Evolutionary conservation across 495 filamentous ascomycete species (phyloP), one percentile per base, ranked within the genome.

Genomic region (Glarea lozoyensis): DNA sequence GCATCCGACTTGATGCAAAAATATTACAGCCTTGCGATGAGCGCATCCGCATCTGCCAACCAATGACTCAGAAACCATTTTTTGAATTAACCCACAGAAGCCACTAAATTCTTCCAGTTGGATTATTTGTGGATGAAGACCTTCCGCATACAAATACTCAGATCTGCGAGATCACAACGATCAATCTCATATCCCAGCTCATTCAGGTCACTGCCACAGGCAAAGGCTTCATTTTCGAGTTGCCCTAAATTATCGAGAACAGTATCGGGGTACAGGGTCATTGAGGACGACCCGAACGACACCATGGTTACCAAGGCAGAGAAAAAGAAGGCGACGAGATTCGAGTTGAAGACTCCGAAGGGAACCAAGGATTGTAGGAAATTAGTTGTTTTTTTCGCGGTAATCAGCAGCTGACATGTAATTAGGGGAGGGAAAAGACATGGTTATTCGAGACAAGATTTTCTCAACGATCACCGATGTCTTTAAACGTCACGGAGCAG

Each of bases 401-500:
- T 19, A 10, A 13, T 40, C 2, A 10, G 19, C 30, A 36, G n/a
- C 48, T n/a, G 9, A 19, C 10, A 19, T 23, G 33, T 29, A 31
- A 16, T 4, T 40, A 76, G 74, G 80, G 79, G 68, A 76, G 40
- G 82, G 82, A 31, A 71, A 66, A 52, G 82, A 84, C 57, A 84
- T 84, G 75, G 72, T 84, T 24, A 75, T 88, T 46, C 77, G 85
- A 43, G 86, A 94, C 62, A 77, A 76, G 60, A 92, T 93, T 60
- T 92, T 92, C 65, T 74, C 67, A 50, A 83, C 75, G 46, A 88
- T 94, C 61, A 81, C 79, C 46, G 65, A 80, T 43, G 86, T 93
- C 53, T 94, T 96, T 68, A 84, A 87, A 66, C 85, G 84, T 53
- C 85, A 93, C 70, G 86, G 86, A 57, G 87, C 78, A 12, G 82